Evolutionary conservation across 2,329 filamentous ascomycete species (phyloP), one percentile per base, ranked within the genome.

Genomic region (Lachnellula arida): DNA sequence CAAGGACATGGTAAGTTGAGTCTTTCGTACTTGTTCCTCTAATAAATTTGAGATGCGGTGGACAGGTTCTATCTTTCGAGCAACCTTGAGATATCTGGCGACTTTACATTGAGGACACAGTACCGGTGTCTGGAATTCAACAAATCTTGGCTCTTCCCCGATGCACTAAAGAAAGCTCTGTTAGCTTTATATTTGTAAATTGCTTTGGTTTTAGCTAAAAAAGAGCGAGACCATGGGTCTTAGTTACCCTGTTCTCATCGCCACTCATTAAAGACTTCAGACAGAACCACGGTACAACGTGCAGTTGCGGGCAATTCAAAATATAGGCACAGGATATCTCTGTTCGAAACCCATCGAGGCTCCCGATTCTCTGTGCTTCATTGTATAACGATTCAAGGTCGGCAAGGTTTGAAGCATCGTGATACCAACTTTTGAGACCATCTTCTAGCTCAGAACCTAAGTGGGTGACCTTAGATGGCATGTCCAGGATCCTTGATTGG

Each of bases 301-400:
- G 70, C 75, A 54, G 76, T 76, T 42, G 49, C 8, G 49, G 49
- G 37, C 49, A 51, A 12, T 17, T 51, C 7, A 42, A 56, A 70
- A 70, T 39, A 42, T 51, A 51, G 2, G 49, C 49, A 8, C 22
- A 40, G 11, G 22, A 39, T 15, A 22, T 28, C 11, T 39, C 37
- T 28, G 34, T 42, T 39, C n/a, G 19, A 17, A 42, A 17, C 23
- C 9, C 49, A 17, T 51, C 5, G 35, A 51, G 17, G 9, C 35
- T 51, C 15, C 9, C 28, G 6, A 17, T 17, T 22, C 17, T 44
- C 19, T 25, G n/a, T 17, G 42, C 19, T 25, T 11, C 11, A 14
- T 44, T 44, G 17, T 44, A 44, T 23, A 4, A 5, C 11, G 42
- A 5, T 5, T 51, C 49, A 7, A 51, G 14, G 49, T 22, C 8